Conservation (phyloP, 306 rosid species). For the Rosa rugosa region DNA sequence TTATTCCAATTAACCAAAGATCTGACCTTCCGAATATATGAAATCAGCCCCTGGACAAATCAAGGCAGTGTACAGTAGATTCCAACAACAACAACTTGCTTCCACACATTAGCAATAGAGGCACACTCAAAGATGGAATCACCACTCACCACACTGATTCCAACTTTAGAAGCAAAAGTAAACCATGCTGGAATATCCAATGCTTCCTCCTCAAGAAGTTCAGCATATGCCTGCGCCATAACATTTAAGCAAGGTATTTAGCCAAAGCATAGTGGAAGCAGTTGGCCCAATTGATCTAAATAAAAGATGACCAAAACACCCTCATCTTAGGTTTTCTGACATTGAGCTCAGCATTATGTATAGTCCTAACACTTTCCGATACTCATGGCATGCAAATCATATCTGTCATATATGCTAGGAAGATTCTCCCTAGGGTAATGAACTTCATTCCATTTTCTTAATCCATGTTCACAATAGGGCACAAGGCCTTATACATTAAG, state of each 20-base stretch:
- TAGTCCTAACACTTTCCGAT: too few species aligned
- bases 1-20: too few species aligned
- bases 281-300: not conserved
- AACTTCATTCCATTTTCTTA: not conserved
- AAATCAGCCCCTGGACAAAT: too few species aligned
- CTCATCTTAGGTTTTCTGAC: not conserved
- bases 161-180: slow-evolving; percentile 32
- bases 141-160: slow-evolving; percentile 33
- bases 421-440: not conserved
- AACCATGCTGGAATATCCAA: too few species aligned
- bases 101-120: too few species aligned
- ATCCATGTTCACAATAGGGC: not conserved
- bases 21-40: too few species aligned
- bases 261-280: not conserved
- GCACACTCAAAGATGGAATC: slow-evolving; percentile 45
- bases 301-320: not conserved
- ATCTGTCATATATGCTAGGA: not conserved
- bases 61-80: too few species aligned
- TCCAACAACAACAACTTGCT: too few species aligned
- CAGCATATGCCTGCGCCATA: slow-evolving; percentile 68
- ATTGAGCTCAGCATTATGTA: too few species aligned
- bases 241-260: slow-evolving; percentile 10
- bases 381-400: too few species aligned
- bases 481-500: not conserved
- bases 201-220: not conserved